Conservation (phyloP, 2,329 filamentous ascomycete species). For the Fusarium camptoceras region DNA sequence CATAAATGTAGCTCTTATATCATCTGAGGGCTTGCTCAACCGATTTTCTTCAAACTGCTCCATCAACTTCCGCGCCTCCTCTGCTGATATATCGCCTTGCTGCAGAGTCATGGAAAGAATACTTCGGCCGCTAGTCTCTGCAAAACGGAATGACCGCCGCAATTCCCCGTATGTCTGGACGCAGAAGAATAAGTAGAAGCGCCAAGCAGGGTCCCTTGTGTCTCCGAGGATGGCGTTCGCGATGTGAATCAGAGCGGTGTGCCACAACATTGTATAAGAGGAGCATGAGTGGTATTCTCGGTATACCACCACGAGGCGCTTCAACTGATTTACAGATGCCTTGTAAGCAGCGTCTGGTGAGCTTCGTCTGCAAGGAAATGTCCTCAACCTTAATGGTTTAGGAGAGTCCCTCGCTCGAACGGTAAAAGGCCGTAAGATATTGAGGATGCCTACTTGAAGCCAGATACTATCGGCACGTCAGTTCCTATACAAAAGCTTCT, state of each 20-base stretch:
- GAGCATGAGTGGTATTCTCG: slow-evolving; percentile 50
- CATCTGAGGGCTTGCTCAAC: slow-evolving; percentile 31
- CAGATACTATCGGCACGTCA: slow-evolving; percentile 52
- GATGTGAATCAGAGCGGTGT: slow-evolving; percentile 55
- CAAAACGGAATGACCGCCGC: slow-evolving; percentile 52
- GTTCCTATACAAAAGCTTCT: not conserved
- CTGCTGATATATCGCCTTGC: slow-evolving; percentile 47
- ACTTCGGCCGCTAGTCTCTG: slow-evolving; percentile 50
- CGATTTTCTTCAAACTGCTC: slow-evolving; percentile 45
- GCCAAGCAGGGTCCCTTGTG: slow-evolving; percentile 48
- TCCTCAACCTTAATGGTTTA: slow-evolving; percentile 30
- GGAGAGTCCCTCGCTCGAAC: not conserved
- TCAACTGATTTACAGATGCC: slow-evolving; percentile 54
- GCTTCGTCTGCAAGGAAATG: slow-evolving; percentile 46
- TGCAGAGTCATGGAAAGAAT: slow-evolving; percentile 53
- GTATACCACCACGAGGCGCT: slow-evolving; percentile 53
- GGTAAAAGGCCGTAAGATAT: slow-evolving; percentile 49
- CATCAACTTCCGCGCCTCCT: slow-evolving; percentile 48
- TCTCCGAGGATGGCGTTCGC: slow-evolving; percentile 53
- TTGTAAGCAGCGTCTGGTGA: slow-evolving; percentile 49
- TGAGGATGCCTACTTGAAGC: slow-evolving; percentile 54
- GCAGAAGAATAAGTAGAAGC: slow-evolving; percentile 54
- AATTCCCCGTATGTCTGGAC: slow-evolving; percentile 55
- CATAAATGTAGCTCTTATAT: slow-evolving; percentile 53
- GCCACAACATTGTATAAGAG: slow-evolving; percentile 55